Conservation (phyloP, 2,329 filamentous ascomycete genomes). For the Penicillium occitanis region DNA sequence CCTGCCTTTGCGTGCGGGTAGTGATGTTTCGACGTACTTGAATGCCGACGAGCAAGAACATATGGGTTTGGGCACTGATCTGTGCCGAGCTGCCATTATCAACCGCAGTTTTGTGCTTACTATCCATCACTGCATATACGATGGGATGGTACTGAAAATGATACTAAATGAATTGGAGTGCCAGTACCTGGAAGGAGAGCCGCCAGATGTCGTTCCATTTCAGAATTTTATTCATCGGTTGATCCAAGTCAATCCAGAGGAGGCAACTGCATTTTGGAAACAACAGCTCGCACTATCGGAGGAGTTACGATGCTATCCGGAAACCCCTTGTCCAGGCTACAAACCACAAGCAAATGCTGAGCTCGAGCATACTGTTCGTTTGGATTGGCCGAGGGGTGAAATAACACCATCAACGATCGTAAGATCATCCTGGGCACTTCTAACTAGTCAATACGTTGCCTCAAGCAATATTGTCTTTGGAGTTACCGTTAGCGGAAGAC, state of each 20-base stretch:
- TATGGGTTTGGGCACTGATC: constrained; percentile 8
- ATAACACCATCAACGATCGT: constrained; percentile 23
- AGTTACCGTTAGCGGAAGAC: constrained; percentile 10
- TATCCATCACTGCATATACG: constrained; percentile 18
- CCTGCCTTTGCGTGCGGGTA: not conserved
- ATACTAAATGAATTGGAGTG: constrained; percentile 19
- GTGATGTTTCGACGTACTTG: not conserved
- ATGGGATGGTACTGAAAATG: constrained; percentile 17
- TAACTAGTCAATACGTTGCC: constrained; percentile 4
- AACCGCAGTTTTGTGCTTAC: constrained; percentile 11
- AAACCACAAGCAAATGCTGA: not conserved
- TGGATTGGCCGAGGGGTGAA: constrained; percentile 9
- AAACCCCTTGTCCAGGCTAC: not conserved
- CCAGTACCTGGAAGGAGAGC: not conserved
- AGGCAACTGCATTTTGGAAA: constrained; percentile 9
- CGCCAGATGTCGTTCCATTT: not conserved
- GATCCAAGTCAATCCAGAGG: not conserved
- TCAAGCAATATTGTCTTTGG: constrained; percentile 15
- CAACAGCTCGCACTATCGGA: not conserved
- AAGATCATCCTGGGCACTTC: constrained; percentile 16
- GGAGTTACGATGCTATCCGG: not conserved
- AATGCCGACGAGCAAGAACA: not conserved
- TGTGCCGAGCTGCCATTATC: not conserved
- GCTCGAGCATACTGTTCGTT: constrained; percentile 5
- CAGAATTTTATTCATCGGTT: not conserved